Evolutionary conservation across 257 asterid species (phyloP).

Genomic region (Gentiana macrophylla): DNA sequence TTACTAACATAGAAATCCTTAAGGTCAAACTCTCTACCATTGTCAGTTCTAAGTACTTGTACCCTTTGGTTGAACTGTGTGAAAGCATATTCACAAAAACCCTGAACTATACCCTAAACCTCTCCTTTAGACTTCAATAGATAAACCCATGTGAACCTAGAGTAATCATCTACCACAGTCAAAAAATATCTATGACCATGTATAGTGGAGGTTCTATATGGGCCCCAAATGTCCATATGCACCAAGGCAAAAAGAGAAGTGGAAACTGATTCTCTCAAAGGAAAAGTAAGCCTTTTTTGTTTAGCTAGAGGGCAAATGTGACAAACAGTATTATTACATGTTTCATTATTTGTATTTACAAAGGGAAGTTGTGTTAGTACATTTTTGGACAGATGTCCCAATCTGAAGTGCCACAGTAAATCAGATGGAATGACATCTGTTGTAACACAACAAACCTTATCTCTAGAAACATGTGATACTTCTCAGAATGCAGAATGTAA

Average conservation of each 20-base stretch:
- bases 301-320: too few species aligned
- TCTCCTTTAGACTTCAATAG: background rate
- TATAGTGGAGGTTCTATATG: background rate
- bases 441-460: too few species aligned
- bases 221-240: constrained; percentile 1
- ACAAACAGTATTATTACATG: too few species aligned
- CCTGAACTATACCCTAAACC: background rate
- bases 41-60: background rate
- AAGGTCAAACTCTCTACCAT: too few species aligned
- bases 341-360: too few species aligned
- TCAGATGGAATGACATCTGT: too few species aligned
- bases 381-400: too few species aligned
- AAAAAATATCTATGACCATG: background rate
- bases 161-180: background rate
- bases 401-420: too few species aligned
- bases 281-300: too few species aligned
- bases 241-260: background rate
- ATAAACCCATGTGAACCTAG: background rate
- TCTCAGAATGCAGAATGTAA: too few species aligned
- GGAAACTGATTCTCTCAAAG: background rate
- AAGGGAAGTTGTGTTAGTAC: too few species aligned
- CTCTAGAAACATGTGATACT: too few species aligned
- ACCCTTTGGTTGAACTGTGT: background rate
- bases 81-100: background rate
- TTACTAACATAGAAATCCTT: background rate